Evolutionary conservation across 441 rosid species (phyloP).

Genomic region (Adansonia madagascariensis): DNA sequence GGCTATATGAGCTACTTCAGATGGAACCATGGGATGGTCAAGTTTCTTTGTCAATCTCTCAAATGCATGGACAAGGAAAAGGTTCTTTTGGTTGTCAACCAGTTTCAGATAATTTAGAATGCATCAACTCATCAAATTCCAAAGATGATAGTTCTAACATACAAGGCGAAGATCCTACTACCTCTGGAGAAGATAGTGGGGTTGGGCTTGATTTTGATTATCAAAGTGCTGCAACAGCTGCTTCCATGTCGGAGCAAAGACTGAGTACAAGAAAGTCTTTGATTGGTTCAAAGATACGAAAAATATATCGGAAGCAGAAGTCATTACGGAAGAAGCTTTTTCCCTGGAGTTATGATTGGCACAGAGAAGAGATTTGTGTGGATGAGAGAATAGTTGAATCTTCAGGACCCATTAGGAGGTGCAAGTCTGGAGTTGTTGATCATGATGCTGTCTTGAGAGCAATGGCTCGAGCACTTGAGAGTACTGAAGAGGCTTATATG

Average conservation of each 20-base stretch:
- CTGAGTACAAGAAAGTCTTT: constrained; percentile 57
- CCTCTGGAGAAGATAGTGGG: constrained; percentile 72
- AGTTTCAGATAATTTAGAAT: constrained; percentile 36
- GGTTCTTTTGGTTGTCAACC: constrained; percentile 39
- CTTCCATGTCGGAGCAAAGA: constrained; percentile 48
- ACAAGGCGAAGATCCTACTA: constrained; percentile 66
- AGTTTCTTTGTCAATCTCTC: constrained; percentile 34
- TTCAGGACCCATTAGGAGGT: constrained; percentile 75
- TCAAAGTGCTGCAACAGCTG: constrained; percentile 36
- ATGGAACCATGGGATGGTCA: constrained; percentile 64
- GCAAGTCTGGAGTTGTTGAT: constrained; percentile 73
- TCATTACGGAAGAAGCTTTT: constrained; percentile 84
- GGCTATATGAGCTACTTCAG: constrained; percentile 88
- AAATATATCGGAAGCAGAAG: constrained; percentile 80
- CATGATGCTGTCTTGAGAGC: constrained; percentile 85
- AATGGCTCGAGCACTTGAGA: constrained; percentile 73
- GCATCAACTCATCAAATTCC: constrained; percentile 38
- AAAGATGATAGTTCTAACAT: constrained; percentile 42
- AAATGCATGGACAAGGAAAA: constrained; percentile 36
- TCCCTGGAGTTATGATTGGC: constrained; percentile 99
- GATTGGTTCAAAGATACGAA: constrained; percentile 67
- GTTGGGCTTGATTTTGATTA: constrained; percentile 43
- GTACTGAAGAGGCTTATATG: constrained; percentile 83
- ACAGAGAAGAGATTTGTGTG: constrained; percentile 68
- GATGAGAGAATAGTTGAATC: constrained; percentile 71